Percentiles rank a stretch among this genome's conserved stretches.
Evolutionary conservation across 2,329 filamentous ascomycete genomes (phyloP).

Genomic region (Pseudopithomyces maydicus): DNA sequence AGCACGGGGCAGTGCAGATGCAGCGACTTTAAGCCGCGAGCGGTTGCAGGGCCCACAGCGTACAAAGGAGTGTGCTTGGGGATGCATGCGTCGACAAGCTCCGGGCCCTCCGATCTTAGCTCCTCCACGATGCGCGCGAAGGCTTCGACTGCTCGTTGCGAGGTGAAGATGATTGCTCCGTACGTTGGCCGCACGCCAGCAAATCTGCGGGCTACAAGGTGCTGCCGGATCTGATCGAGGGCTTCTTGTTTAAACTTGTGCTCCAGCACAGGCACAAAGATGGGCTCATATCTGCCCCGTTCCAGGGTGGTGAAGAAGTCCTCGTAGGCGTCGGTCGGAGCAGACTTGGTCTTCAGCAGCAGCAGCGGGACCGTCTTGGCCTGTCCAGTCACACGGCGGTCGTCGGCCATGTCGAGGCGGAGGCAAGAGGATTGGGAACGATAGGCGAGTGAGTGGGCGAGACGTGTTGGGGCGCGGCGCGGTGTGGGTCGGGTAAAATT

Average conservation of each 20-base stretch:
- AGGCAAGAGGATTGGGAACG: background rate
- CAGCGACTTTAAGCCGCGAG: constrained; percentile 68
- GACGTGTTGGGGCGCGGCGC: constrained; percentile 13
- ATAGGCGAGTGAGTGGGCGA: constrained; percentile 9
- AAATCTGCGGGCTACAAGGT: constrained; percentile 56
- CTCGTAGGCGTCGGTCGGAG: constrained; percentile 73
- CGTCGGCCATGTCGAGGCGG: constrained; percentile 28
- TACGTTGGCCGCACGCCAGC: constrained; percentile 54
- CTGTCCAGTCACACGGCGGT: constrained; percentile 11
- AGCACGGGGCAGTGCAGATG: constrained; percentile 64
- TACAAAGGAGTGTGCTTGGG: constrained; percentile 67
- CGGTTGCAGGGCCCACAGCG: constrained; percentile 81
- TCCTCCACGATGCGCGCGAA: constrained; percentile 68
- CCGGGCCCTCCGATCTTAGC: constrained; percentile 46
- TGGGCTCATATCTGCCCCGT: constrained; percentile 61
- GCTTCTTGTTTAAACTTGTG: constrained; percentile 69
- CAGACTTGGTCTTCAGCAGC: constrained; percentile 78
- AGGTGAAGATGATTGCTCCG: constrained; percentile 83
- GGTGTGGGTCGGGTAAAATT: constrained; percentile 27
- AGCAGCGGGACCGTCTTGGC: constrained; percentile 62
- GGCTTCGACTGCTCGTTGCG: constrained; percentile 81
- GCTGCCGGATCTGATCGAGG: constrained; percentile 57
- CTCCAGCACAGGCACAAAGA: constrained; percentile 77
- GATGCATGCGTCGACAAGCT: constrained; percentile 41
- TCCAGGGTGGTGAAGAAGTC: constrained; percentile 63